A percentile compares a stretch with the other conserved stretches of the same genome.
phyloP scores from a whole-genome alignment of 306 rosid species.

The Carpinus fangiana region DNA sequence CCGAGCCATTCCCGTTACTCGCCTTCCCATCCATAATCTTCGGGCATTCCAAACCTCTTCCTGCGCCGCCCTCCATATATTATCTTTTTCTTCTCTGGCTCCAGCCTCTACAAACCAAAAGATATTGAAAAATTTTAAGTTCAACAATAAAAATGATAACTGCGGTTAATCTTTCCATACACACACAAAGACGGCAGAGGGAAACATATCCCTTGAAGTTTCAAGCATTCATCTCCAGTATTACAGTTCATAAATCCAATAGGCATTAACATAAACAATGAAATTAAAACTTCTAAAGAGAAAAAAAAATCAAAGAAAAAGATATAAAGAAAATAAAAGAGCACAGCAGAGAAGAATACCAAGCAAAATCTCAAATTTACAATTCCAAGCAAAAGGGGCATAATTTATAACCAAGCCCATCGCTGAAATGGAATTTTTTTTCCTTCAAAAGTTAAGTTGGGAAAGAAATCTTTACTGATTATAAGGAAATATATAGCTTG shows the following conservation, averaged over 20 bases:
- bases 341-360: conserved; percentile 5
- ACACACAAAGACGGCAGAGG: neutral
- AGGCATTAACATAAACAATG: neutral
- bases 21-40: conserved; percentile 98
- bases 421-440: conserved; percentile 11
- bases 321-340: neutral
- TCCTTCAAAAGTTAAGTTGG: neutral
- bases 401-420: conserved; percentile 14
- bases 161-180: neutral
- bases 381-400: conserved; percentile 20
- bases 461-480: neutral
- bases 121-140: neutral
- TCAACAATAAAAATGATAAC: conserved; percentile 7
- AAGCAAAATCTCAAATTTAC: conserved; percentile 13
- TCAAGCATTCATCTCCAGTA: conserved; percentile 4
- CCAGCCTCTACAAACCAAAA: conserved; percentile 71
- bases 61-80: conserved; percentile 86
- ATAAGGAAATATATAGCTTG: neutral
- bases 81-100: conserved; percentile 69
- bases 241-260: conserved; percentile 3
- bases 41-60: conserved; percentile 98
- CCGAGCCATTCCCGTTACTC: conserved; percentile 57
- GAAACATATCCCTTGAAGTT: neutral
- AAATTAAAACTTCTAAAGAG: conserved; percentile 6
- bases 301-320: neutral